Conservation (phyloP, 2,329 filamentous ascomycete species). For the Ophiostoma ips region DNA sequence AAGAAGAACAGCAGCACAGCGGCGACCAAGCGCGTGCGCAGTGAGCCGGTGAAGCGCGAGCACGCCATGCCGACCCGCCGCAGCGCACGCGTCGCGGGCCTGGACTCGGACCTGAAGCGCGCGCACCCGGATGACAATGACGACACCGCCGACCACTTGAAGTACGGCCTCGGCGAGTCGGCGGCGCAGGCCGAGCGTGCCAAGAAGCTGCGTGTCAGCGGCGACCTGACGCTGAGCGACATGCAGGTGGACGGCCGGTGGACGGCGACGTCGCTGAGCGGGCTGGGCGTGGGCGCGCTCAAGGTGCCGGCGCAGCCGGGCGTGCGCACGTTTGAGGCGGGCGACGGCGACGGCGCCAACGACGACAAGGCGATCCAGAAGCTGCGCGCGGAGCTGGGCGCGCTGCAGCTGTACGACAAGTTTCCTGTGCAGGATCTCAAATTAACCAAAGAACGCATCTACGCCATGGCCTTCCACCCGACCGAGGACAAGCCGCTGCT, state of each 20-base stretch:
- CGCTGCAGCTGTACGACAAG: conserved; percentile 65
- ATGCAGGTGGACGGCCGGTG: conserved; percentile 71
- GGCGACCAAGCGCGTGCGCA: conserved; percentile 12
- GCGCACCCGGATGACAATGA: conserved; percentile 41
- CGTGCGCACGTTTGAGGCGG: conserved; percentile 70
- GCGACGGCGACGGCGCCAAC: conserved; percentile 66
- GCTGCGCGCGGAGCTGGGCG: conserved; percentile 62
- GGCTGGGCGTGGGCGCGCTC: neutral
- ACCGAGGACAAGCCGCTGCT: conserved; percentile 73
- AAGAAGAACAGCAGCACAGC: too few relatives aligned
- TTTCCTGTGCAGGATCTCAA: conserved; percentile 88
- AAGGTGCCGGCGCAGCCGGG: conserved; percentile 43
- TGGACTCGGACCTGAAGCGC: conserved; percentile 35
- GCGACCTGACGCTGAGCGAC: conserved; percentile 57
- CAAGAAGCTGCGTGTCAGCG: conserved; percentile 42
- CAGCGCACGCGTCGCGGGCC: conserved; percentile 44
- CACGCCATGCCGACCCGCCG: conserved; percentile 36
- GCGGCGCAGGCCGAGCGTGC: conserved; percentile 27
- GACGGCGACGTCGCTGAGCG: conserved; percentile 31
- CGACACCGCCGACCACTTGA: conserved; percentile 19
- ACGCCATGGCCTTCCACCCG: conserved; percentile 79
- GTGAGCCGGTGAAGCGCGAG: conserved; percentile 23
- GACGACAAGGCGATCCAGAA: conserved; percentile 57
- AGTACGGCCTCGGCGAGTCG: conserved; percentile 15
- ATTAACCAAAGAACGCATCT: conserved; percentile 75